Base-by-base conservation (phyloP, 805 yeast species). In the Teunomyces tritomae region DNA sequence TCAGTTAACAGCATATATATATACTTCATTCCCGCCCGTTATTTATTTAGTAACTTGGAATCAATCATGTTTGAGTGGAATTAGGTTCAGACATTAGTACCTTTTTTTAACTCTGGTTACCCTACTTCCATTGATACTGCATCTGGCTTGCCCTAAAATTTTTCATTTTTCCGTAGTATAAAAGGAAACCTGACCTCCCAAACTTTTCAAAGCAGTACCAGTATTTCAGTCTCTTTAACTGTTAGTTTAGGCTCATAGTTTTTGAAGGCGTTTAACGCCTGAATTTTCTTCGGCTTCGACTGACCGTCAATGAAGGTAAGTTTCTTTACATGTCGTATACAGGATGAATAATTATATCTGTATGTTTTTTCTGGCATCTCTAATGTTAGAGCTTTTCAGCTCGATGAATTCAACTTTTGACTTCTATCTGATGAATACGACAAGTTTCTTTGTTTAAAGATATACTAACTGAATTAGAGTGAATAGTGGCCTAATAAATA, bases 361-460 rank as follows among this genome's bases (percentile, higher is more conserved):
- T 68, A 70, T 73, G 78, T 84, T 82, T 83, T 84, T 85, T 85
- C 91, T 85, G 91, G 91, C 91, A 85, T 85, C 91, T 85, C 90
- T 85, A 85, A 84, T 85, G 87, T 84, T 85, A 85, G 90, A 74
- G 80, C 82, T 77, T 73, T 69, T 71, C 77, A 74, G 84, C 78
- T 83, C 90, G 77, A 83, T 85, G 91, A 85, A 78, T 85, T 77
- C 82, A 84, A 82, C 78, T 71, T 61, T 79, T 82, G 86, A 82
- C 86, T 70, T 72, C 60, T 71, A 77, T 80, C 87, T 81, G 87
- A 83, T 69, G 55, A 43, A 46, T 49, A 37, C 40, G 40, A 37
- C 16, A 10, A 37, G 27, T 5, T 37, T 37, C 2, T 10, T 37
- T 26, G 13, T 20, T 37, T 10, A 20, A 26, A 9, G 14, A 37